Percentiles rank a stretch among this genome's conserved stretches.
Conservation (phyloP, 768 basidiomycete species). For the Cyathus striatus region DNA sequence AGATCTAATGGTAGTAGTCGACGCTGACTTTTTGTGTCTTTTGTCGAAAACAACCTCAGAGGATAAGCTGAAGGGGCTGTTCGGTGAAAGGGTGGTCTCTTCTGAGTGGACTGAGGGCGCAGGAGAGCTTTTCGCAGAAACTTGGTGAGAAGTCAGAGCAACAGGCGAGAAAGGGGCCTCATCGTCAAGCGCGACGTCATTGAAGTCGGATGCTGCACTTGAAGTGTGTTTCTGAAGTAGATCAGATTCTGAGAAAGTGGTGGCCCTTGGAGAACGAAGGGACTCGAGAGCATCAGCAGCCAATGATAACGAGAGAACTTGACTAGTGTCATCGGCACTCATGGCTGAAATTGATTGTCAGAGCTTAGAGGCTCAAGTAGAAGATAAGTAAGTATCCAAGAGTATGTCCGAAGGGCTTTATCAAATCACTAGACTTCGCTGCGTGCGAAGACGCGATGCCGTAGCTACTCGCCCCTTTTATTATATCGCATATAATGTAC, state of each 20-base stretch:
- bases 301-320: slow-evolving; percentile 11
- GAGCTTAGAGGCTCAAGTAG: no score
- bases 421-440: no score
- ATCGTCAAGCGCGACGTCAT: slow-evolving; percentile 56
- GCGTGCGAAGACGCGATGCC: no score
- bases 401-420: no score
- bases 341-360: no score
- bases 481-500: no score
- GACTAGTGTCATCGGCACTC: no score
- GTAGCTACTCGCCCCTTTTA: no score
- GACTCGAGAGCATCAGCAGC: no score
- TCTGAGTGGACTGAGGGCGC: neutral
- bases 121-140: slow-evolving; percentile 1
- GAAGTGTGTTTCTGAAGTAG: slow-evolving; percentile 33
- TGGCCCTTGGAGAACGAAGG: slow-evolving; percentile 43
- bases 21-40: slow-evolving; percentile 61
- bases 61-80: slow-evolving; percentile 6
- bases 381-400: no score
- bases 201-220: slow-evolving; percentile 56
- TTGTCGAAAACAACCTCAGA: slow-evolving; percentile 8
- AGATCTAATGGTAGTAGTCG: slow-evolving; percentile 53
- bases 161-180: slow-evolving; percentile 33
- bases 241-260: slow-evolving; percentile 19
- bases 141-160: slow-evolving; percentile 21
- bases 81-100: slow-evolving; percentile 6